These are phyloP conservation scores for Aspergillus carlsbadensis DNA, from an alignment of 495 filamentous ascomycete species.

Conservation along the genomic window DNA sequence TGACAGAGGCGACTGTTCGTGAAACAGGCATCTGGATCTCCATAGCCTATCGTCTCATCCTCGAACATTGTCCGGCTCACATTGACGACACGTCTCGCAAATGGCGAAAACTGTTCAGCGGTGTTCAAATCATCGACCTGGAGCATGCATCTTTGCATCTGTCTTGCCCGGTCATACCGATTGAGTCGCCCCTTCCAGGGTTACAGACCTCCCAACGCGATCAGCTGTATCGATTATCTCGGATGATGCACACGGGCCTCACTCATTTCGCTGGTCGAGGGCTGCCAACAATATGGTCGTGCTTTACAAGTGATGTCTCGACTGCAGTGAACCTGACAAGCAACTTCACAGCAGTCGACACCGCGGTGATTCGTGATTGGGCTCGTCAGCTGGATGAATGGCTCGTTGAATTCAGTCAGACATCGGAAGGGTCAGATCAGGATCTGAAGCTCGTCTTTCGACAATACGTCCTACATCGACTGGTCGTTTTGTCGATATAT, in stretches of 20 bases:
- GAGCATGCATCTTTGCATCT: constrained; percentile 8
- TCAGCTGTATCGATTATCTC: constrained; percentile 3
- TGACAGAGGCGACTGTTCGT: background rate
- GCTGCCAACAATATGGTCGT: constrained; percentile 3
- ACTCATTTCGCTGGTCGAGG: constrained; percentile 2
- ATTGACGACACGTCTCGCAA: constrained; percentile 1
- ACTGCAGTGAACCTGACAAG: background rate
- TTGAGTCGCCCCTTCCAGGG: background rate
- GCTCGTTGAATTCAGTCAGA: constrained; percentile 5
- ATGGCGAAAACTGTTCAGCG: constrained; percentile 8
- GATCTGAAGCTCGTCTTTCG: constrained; percentile 5
- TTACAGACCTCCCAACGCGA: background rate
- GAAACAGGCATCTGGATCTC: constrained; percentile 10
- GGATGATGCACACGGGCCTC: constrained; percentile 8
- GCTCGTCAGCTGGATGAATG: constrained; percentile 5
- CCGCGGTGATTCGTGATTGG: constrained; percentile 5
- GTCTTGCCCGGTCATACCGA: constrained; percentile 2
- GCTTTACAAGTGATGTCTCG: background rate
- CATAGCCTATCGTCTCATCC: constrained; percentile 5
- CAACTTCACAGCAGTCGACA: constrained; percentile 5
- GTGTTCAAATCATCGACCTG: constrained; percentile 3
- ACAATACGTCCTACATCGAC: constrained; percentile 1
- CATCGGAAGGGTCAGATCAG: background rate
- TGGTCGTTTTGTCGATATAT: constrained; percentile 4
- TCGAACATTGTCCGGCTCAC: constrained; percentile 2